Evolutionary conservation across 768 basidiomycete species (phyloP), one percentile per base, ranked within the genome.

Genomic region (Russula vinacea): DNA sequence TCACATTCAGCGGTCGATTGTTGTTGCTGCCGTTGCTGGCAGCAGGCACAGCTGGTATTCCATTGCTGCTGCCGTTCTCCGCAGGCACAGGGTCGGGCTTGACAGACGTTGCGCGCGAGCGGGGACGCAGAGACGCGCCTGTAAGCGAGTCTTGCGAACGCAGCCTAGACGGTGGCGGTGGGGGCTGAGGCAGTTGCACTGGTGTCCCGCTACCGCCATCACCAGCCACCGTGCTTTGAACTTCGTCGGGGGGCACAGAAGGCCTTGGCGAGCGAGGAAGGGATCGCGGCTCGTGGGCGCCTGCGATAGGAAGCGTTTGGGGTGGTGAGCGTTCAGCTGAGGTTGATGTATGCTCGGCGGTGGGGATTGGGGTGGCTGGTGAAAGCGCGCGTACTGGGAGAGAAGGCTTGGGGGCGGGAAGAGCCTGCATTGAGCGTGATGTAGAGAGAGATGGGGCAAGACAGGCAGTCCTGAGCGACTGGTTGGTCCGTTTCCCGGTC

Each of bases 1-100:
- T 89, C 69, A 96, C 94, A 72, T 96, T 94, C 73, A 96, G 80
- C 39, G 90, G 90, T 22, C 93, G 78, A 24, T 70, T 74, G n/a
- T 80, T 65, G 42, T 59, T 70, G 57, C 70, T 69, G 58, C 64
- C 61, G 32, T 58, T 53, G 60, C 72, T 39, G 19, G 42, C 24
- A 13, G 39, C 44, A 35, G 50, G 5, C 8, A 10, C 26, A 2
- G 29, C 19, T 19, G n/a, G n/a, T 2, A 11, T 40, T 26, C 47
- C 56, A 29, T 32, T 60, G 33, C 58, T 33, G 10, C 19, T 56
- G 22, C 64, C 64, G 11, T 51, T 56, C 42, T 61, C 58, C 35
- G 14, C 19, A 16, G 16, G 50, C 22, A 24, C 32, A 3, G 49
- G 40, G 8, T 65, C 63, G 26, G 63, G 66, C 35, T 65, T 67